Evolutionary conservation across 2,329 filamentous ascomycete species (phyloP).

Genomic region (Phialemoniopsis sp.): DNA sequence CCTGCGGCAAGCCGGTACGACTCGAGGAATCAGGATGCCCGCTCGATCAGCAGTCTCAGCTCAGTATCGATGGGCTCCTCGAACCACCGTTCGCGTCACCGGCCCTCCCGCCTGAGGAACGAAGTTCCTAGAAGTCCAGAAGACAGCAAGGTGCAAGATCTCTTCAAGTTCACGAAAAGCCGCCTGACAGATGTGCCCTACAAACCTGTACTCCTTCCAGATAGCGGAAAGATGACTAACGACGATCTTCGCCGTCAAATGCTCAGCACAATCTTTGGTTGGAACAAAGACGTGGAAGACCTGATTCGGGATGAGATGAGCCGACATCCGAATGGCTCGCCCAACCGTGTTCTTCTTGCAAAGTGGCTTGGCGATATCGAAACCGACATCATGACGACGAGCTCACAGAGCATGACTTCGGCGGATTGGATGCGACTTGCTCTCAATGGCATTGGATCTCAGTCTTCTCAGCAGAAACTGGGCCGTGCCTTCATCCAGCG

Average conservation of each 20-base stretch:
- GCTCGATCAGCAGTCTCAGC: conserved; percentile 49
- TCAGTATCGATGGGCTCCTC: conserved; percentile 47
- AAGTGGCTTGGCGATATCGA: conserved; percentile 92
- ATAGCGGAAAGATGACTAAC: conserved; percentile 60
- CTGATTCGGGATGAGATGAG: conserved; percentile 81
- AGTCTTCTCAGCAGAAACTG: conserved; percentile 80
- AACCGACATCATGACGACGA: conserved; percentile 74
- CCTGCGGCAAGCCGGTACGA: conserved; percentile 17
- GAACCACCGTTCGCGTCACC: conserved; percentile 26
- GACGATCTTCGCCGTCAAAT: conserved; percentile 86
- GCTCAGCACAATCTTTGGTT: conserved; percentile 91
- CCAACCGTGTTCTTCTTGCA: conserved; percentile 75
- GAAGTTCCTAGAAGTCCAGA: conserved; percentile 78
- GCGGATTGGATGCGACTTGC: conserved; percentile 97
- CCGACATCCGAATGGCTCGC: conserved; percentile 68
- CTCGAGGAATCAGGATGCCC: conserved; percentile 40
- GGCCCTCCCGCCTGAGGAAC: conserved; percentile 70
- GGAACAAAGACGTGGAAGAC: conserved; percentile 79
- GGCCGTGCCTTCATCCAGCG: conserved; percentile 88
- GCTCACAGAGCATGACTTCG: conserved; percentile 81
- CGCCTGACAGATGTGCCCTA: conserved; percentile 81
- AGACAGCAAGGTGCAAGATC: conserved; percentile 66
- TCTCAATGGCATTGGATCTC: conserved; percentile 77
- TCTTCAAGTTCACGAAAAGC: conserved; percentile 82
- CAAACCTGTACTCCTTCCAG: conserved; percentile 58